phyloP scores from a whole-genome alignment of 306 rosid genomes.

The Lathyrus oleraceus region DNA sequence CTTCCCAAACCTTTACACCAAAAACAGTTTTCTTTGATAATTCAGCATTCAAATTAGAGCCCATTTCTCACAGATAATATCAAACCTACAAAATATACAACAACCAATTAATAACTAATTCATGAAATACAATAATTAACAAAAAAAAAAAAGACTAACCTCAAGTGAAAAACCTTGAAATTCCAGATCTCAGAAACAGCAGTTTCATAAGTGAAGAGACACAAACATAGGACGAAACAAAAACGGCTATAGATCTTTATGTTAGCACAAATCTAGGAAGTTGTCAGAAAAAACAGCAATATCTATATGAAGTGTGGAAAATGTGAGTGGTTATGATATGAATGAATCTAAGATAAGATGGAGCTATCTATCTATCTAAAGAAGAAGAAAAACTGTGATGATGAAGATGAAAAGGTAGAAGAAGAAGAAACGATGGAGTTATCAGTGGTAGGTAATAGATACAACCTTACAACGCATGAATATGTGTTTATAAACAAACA shows the following conservation, averaged over 20 bases:
- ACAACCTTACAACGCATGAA: conserved; percentile 52
- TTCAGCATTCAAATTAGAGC: conserved; percentile 58
- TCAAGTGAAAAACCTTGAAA: conserved; percentile 40
- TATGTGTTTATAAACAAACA: conserved; percentile 21
- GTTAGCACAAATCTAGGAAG: conserved; percentile 35
- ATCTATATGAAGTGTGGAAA: conserved; percentile 40
- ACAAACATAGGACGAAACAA: conserved; percentile 26
- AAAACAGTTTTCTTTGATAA: conserved; percentile 70
- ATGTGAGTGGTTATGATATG: conserved; percentile 36
- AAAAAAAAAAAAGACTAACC: not conserved
- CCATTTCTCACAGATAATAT: conserved; percentile 46
- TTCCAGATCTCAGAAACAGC: conserved; percentile 65
- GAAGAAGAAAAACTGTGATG: conserved; percentile 31
- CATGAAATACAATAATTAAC: conserved; percentile 31
- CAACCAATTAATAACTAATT: conserved; percentile 27
- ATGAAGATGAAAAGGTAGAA: conserved; percentile 44
- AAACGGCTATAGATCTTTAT: conserved; percentile 51
- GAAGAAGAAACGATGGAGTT: conserved; percentile 63
- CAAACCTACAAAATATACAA: conserved; percentile 40
- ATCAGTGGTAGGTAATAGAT: conserved; percentile 76
- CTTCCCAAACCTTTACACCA: conserved; percentile 82
- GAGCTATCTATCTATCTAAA: conserved; percentile 54
- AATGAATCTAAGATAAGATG: conserved; percentile 68
- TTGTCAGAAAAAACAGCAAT: conserved; percentile 38
- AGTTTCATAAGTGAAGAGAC: conserved; percentile 37